These are phyloP conservation scores for Fimicolochytrium jonesii DNA, from an alignment of 192 early-diverging fungal genomes.

Conservation along the genomic window DNA sequence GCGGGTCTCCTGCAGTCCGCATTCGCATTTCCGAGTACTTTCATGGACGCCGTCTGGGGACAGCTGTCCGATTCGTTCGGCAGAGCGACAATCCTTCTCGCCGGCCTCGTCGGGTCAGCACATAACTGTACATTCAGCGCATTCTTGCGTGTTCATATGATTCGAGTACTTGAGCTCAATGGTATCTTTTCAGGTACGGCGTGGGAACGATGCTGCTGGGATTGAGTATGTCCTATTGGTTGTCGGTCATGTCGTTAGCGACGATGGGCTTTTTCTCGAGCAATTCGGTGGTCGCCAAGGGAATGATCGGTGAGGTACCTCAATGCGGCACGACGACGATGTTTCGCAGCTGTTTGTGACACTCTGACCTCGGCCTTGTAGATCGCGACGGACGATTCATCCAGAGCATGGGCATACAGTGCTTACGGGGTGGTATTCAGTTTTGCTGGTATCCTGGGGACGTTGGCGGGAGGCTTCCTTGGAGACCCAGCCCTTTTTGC, in stretches of 20 bases:
- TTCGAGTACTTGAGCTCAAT: no score
- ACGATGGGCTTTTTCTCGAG: conserved; percentile 36
- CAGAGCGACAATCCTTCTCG: conserved; percentile 30
- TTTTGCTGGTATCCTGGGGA: conserved; percentile 30
- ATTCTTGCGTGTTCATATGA: no score
- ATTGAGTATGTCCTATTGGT: conserved; percentile 26
- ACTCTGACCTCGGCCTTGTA: no score
- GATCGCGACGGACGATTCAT: conserved; percentile 26
- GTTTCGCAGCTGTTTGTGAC: no score
- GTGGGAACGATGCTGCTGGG: conserved; percentile 34
- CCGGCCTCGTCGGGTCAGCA: conserved; percentile 21
- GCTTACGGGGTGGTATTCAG: conserved; percentile 39
- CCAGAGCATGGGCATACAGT: conserved; percentile 33
- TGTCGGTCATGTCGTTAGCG: conserved; percentile 20
- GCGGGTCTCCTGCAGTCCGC: conserved; percentile 35
- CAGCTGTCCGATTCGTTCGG: conserved; percentile 32
- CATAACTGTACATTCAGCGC: no score
- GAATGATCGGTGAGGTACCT: conserved; percentile 36
- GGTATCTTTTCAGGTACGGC: conserved; percentile 25
- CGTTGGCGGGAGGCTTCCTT: conserved; percentile 34
- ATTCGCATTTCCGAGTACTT: conserved; percentile 37
- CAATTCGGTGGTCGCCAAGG: conserved; percentile 39
- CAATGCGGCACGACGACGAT: no score
- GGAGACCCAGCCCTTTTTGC: conserved; percentile 31
- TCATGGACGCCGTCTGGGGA: conserved; percentile 39